phyloP scores from a whole-genome alignment of 139 green algal genomes.

The Marvania coccoides region DNA sequence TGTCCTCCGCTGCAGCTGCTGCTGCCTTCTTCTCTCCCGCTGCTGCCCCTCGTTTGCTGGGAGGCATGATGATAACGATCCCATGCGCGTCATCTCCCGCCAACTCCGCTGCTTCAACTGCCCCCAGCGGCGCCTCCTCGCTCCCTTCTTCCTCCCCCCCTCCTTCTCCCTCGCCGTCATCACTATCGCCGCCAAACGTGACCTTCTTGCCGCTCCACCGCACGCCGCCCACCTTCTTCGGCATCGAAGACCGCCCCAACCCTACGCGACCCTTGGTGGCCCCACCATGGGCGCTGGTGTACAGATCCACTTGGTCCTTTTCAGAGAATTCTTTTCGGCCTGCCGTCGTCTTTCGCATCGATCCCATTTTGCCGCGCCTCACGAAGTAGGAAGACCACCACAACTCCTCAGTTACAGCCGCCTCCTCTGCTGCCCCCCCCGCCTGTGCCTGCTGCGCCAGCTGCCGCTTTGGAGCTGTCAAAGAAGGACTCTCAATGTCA shows the following conservation, averaged over 20 bases:
- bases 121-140: slow-evolving; percentile 26
- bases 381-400: slow-evolving; percentile 12
- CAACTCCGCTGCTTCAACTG: slow-evolving; percentile 15
- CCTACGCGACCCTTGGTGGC: slow-evolving; percentile 61
- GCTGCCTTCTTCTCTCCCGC: too few relatives aligned
- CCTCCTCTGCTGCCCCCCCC: neutral
- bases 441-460: neutral
- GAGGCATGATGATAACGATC: slow-evolving; percentile 14
- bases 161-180: slow-evolving; percentile 32
- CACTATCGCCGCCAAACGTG: slow-evolving; percentile 36
- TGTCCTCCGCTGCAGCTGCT: neutral
- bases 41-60: slow-evolving; percentile 10
- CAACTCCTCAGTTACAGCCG: neutral
- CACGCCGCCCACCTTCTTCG: slow-evolving; percentile 74
- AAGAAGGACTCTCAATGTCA: neutral
- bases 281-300: slow-evolving; percentile 52
- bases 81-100: slow-evolving; percentile 11
- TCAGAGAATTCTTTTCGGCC: slow-evolving; percentile 57
- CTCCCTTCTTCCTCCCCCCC: slow-evolving; percentile 17
- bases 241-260: slow-evolving; percentile 54
- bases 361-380: neutral
- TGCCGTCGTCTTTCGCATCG: neutral
- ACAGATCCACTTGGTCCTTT: slow-evolving; percentile 78
- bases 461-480: too few relatives aligned
- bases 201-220: slow-evolving; percentile 73